phyloP scores from a whole-genome alignment of 441 rosid species.

The Codiaeum variegatum region DNA sequence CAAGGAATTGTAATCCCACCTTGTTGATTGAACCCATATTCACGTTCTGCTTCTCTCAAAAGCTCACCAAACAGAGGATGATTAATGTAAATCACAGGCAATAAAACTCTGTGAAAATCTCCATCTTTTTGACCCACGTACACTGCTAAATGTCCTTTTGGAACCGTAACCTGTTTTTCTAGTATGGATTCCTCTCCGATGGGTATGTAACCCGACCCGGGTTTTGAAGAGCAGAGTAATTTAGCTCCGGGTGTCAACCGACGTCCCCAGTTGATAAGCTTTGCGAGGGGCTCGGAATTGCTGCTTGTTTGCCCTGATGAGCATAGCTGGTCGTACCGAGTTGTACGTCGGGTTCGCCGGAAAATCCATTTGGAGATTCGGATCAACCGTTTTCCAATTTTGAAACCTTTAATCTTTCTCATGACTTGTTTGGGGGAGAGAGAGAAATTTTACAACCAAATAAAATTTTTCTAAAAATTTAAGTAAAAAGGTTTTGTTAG shows the following conservation, averaged over 20 bases:
- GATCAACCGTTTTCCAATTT: slow-evolving; percentile 43
- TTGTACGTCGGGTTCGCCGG: slow-evolving; percentile 24
- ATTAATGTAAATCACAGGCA: slow-evolving; percentile 78
- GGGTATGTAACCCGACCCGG: slow-evolving; percentile 37
- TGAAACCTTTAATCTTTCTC: slow-evolving; percentile 59
- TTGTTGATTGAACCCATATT: slow-evolving; percentile 63
- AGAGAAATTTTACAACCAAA: neutral
- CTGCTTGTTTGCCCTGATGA: slow-evolving; percentile 19
- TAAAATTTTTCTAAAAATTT: too few relatives aligned
- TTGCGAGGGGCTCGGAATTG: slow-evolving; percentile 35
- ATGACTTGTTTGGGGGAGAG: slow-evolving; percentile 20
- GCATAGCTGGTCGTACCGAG: slow-evolving; percentile 31
- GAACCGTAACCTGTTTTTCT: slow-evolving; percentile 35
- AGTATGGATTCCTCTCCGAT: slow-evolving; percentile 31
- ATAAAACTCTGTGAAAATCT: slow-evolving; percentile 63
- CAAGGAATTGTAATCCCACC: slow-evolving; percentile 93
- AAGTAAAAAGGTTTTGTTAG: neutral
- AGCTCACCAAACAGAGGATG: slow-evolving; percentile 81
- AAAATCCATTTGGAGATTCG: slow-evolving; percentile 47
- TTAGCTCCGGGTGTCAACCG: slow-evolving; percentile 43
- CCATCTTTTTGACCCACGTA: slow-evolving; percentile 70
- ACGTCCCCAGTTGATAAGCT: slow-evolving; percentile 58
- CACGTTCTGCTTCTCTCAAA: slow-evolving; percentile 62
- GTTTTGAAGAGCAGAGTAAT: slow-evolving; percentile 30
- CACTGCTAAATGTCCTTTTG: slow-evolving; percentile 69